phyloP scores from a whole-genome alignment of 2,329 filamentous ascomycete species.

The Pseudopithomyces maydicus region DNA sequence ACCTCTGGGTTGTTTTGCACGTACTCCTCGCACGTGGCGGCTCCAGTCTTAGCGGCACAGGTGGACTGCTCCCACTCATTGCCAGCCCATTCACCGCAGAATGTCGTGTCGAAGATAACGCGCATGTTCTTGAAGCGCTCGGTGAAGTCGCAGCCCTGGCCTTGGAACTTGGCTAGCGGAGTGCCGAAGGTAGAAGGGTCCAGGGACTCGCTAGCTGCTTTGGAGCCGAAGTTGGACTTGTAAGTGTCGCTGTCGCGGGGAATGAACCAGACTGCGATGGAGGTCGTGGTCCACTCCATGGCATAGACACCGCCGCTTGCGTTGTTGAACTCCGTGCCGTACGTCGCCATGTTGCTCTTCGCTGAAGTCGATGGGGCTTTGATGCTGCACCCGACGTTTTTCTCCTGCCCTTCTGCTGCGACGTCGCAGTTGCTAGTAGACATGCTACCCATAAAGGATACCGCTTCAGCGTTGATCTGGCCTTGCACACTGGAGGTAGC shows the following conservation, averaged over 20 bases:
- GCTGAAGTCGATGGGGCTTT: slow-evolving; percentile 37
- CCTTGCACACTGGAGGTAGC: slow-evolving; percentile 4
- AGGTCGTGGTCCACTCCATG: slow-evolving; percentile 43
- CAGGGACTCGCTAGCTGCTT: slow-evolving; percentile 9
- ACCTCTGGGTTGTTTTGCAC: slow-evolving; percentile 35
- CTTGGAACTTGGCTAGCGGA: slow-evolving; percentile 47
- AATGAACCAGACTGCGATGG: slow-evolving; percentile 52
- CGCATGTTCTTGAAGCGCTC: slow-evolving; percentile 33
- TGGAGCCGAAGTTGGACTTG: slow-evolving; percentile 1
- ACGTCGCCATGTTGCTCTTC: slow-evolving; percentile 29
- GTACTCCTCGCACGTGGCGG: slow-evolving; percentile 48
- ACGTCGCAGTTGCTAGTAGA: slow-evolving; percentile 55
- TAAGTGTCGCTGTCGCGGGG: slow-evolving; percentile 27
- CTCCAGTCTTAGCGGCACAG: slow-evolving; percentile 48
- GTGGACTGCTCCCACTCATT: slow-evolving; percentile 57
- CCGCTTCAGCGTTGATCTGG: background rate
- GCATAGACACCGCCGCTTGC: slow-evolving; percentile 47
- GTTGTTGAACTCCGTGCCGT: slow-evolving; percentile 41
- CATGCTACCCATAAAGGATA: slow-evolving; percentile 50
- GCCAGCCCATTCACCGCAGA: slow-evolving; percentile 62
- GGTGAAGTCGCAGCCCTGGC: slow-evolving; percentile 52
- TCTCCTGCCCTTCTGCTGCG: slow-evolving; percentile 22
- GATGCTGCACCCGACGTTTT: slow-evolving; percentile 46
- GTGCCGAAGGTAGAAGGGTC: slow-evolving; percentile 27
- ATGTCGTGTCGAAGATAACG: slow-evolving; percentile 55